Conservation (phyloP, 192 early-diverging fungal genomes). For the Endogone sp. region DNA sequence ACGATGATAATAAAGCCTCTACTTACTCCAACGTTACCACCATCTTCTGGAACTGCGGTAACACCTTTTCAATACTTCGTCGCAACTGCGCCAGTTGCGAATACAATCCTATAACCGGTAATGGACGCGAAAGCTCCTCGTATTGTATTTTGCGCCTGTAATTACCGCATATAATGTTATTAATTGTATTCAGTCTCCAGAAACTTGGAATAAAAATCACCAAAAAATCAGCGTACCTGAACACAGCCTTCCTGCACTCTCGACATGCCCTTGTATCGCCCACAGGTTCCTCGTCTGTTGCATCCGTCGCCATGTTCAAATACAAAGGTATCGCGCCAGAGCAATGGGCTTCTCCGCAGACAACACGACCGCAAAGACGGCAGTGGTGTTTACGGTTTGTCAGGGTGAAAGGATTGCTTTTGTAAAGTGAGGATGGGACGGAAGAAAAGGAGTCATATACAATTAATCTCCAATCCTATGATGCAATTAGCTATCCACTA, state of each 20-base stretch:
- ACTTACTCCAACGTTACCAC: conserved; percentile 47
- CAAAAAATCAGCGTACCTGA: conserved; percentile 30
- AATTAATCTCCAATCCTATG: no score
- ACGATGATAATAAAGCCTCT: no score
- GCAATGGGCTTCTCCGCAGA: conserved; percentile 51
- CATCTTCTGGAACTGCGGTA: conserved; percentile 59
- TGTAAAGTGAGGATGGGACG: conserved; percentile 2
- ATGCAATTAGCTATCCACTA: neutral
- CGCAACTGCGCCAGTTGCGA: conserved; percentile 33
- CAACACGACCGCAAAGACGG: conserved; percentile 62
- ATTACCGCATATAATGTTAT: neutral
- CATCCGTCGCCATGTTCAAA: conserved; percentile 30
- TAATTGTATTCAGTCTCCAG: no score
- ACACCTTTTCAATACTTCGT: conserved; percentile 39
- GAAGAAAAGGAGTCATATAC: no score
- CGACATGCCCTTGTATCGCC: conserved; percentile 54
- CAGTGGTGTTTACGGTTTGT: conserved; percentile 69
- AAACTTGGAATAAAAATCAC: no score
- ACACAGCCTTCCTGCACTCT: conserved; percentile 53
- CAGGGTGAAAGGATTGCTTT: conserved; percentile 22
- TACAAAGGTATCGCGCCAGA: conserved; percentile 41
- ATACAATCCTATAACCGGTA: conserved; percentile 34
- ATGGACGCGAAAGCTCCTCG: conserved; percentile 26
- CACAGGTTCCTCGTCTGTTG: conserved; percentile 37
- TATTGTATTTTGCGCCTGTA: conserved; percentile 37